Conservation (phyloP, 345 rosid genomes). For the Combretum micranthum region DNA sequence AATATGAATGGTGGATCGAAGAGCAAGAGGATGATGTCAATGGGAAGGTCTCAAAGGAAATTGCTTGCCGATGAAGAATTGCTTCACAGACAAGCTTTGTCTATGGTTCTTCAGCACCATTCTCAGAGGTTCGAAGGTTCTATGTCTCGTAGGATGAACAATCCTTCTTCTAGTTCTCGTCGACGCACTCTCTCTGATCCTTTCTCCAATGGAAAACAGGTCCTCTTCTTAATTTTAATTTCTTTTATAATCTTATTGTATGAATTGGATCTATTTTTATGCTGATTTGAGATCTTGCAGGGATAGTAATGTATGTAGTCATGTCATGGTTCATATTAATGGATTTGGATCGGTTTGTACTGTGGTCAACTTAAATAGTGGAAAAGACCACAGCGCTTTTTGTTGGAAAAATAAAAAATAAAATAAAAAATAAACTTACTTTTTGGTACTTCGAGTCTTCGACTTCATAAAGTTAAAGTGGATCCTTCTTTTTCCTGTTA, state of each 20-base stretch:
- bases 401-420: too few relatives aligned
- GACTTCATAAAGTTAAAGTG: too few relatives aligned
- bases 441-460: too few relatives aligned
- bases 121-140: constrained; percentile 98
- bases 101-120: constrained; percentile 93
- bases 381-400: too few relatives aligned
- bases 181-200: constrained; percentile 61
- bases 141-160: constrained; percentile 81
- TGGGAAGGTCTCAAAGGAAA: constrained; percentile 78
- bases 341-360: too few relatives aligned
- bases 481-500: too few relatives aligned
- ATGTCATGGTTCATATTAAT: too few relatives aligned
- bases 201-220: constrained; percentile 71
- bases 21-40: constrained; percentile 52
- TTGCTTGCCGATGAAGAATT: constrained; percentile 78
- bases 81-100: constrained; percentile 83
- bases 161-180: constrained; percentile 66
- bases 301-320: neutral
- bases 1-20: constrained; percentile 58
- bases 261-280: constrained; percentile 1
- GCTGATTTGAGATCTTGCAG: neutral
- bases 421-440: too few relatives aligned
- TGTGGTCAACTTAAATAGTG: too few relatives aligned
- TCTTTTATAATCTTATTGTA: neutral
- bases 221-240: constrained; percentile 10